Percentiles rank a stretch among this genome's conserved stretches.
phyloP scores from a whole-genome alignment of 225 moss, liverwort and hornwort species.

The Anthoceros angustus region DNA sequence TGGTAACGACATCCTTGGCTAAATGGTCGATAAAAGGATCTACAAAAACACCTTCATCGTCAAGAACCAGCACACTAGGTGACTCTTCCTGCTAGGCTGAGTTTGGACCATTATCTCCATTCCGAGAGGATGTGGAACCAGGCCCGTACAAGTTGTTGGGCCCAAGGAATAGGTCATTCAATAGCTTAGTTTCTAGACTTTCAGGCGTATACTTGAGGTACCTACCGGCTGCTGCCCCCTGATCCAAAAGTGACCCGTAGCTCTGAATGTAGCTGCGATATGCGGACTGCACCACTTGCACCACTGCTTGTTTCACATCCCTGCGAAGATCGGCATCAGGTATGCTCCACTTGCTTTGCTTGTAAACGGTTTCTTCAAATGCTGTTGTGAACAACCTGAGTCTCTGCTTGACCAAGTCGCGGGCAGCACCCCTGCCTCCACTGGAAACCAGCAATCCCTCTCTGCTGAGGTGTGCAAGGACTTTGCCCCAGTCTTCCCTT shows the following conservation, averaged over 20 bases:
- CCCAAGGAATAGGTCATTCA: constrained; percentile 45
- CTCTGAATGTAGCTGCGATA: constrained; percentile 53
- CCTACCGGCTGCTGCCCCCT: constrained; percentile 33
- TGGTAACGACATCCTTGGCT: too few relatives aligned
- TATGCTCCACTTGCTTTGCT: constrained; percentile 55
- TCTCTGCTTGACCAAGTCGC: constrained; percentile 56
- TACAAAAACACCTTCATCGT: too few relatives aligned
- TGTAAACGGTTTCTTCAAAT: constrained; percentile 46
- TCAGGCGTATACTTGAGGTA: constrained; percentile 69
- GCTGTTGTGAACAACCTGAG: constrained; percentile 35
- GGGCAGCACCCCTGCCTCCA: constrained; percentile 33
- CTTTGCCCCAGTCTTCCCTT: constrained; percentile 59
- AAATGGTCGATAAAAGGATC: too few relatives aligned
- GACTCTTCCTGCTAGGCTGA: too few relatives aligned
- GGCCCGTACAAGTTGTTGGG: background rate
- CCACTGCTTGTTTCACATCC: constrained; percentile 41
- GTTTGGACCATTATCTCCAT: background rate
- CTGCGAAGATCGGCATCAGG: constrained; percentile 46
- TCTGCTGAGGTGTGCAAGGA: constrained; percentile 40
- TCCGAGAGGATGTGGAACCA: background rate
- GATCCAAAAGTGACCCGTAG: constrained; percentile 33
- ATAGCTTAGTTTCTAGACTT: constrained; percentile 42
- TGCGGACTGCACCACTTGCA: constrained; percentile 65
- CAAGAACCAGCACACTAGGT: too few relatives aligned
- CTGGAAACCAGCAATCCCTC: constrained; percentile 59